phyloP scores from a whole-genome alignment of 306 rosid genomes.

The Malus asiatica region DNA sequence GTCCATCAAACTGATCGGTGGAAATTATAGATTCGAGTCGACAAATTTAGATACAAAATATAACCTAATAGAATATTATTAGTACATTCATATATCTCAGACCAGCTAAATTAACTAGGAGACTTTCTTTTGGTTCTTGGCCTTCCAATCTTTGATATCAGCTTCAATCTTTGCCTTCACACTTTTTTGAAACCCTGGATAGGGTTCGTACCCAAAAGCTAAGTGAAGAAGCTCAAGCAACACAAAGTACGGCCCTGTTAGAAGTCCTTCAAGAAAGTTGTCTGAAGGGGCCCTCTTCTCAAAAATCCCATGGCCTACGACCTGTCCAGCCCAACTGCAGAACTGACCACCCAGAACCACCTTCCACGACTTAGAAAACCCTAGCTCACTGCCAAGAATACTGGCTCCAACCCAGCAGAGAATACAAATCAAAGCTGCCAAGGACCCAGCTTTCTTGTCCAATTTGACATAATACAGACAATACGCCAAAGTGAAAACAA shows the following conservation, averaged over 20 bases:
- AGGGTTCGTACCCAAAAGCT: conserved; percentile 64
- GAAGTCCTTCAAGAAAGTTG: conserved; percentile 67
- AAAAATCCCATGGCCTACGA: conserved; percentile 74
- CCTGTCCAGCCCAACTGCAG: conserved; percentile 66
- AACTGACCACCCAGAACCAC: conserved; percentile 58
- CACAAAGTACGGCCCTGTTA: conserved; percentile 85
- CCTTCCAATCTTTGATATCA: conserved; percentile 53
- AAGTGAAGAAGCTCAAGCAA: conserved; percentile 57
- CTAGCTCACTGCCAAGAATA: conserved; percentile 38
- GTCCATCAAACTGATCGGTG: not conserved
- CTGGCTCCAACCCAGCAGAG: conserved; percentile 55
- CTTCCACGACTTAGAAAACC: conserved; percentile 63
- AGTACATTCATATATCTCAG: not conserved
- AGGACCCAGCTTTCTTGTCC: conserved; percentile 61
- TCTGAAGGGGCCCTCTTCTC: conserved; percentile 81
- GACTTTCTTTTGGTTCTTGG: conserved; percentile 44
- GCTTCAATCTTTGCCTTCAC: conserved; percentile 52
- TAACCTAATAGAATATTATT: not conserved
- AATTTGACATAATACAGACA: conserved; percentile 38
- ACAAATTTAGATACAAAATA: not conserved
- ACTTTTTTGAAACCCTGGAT: conserved; percentile 51
- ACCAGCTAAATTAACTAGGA: conserved; percentile 16
- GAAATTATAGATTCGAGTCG: not conserved
- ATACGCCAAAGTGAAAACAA: conserved; percentile 38
- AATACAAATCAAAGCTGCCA: conserved; percentile 55